Evolutionary conservation across 2,329 filamentous ascomycete genomes (phyloP).

Genomic region (Fusarium veterinarium): DNA sequence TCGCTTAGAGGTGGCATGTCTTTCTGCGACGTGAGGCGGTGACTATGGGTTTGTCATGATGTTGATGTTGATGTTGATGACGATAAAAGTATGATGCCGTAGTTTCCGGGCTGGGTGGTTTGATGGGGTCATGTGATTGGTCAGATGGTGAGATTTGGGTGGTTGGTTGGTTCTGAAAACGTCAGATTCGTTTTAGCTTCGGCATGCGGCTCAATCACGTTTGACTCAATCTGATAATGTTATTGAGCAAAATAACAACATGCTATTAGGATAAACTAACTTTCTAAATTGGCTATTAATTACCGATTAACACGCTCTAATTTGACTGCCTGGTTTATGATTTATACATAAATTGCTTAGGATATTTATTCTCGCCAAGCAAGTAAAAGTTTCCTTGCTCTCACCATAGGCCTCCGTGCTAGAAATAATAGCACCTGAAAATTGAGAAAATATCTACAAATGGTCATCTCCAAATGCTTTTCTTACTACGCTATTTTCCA

Average conservation of each 20-base stretch:
- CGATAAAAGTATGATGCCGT: conserved; percentile 7
- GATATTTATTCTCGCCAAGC: neutral
- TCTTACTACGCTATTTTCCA: fast-evolving
- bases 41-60: conserved; percentile 2
- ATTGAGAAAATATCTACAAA: neutral
- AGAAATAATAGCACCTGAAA: neutral
- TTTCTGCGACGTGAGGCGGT: neutral
- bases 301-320: no score
- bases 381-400: neutral
- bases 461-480: neutral
- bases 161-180: conserved; percentile 3
- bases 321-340: neutral
- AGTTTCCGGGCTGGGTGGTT: neutral
- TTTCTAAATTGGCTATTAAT: fast-evolving
- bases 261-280: neutral
- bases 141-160: neutral
- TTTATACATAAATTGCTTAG: neutral
- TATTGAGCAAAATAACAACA: neutral
- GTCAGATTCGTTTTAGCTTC: neutral
- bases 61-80: conserved; percentile 4
- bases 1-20: conserved; percentile 23
- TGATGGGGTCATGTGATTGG: conserved; percentile 26
- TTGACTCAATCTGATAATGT: no score
- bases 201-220: neutral
- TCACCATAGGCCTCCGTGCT: conserved; percentile 13